Base-by-base conservation (phyloP, 2,329 filamentous ascomycete genomes). In the Grosmannia clavigera region DNA sequence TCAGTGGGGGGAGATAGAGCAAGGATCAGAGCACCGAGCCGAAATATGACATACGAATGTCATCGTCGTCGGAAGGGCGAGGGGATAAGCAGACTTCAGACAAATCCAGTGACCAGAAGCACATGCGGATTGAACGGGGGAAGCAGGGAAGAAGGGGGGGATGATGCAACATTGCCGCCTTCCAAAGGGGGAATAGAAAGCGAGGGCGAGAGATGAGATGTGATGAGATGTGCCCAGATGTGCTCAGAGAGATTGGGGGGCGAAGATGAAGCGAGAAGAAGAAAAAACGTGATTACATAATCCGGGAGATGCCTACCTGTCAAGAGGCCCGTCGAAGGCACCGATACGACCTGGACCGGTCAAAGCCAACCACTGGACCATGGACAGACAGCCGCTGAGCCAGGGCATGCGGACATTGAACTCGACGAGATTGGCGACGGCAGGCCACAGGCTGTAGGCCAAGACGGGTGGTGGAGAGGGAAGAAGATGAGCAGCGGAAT, bases 321-420 rank as follows among this genome's bases (percentile, higher is more conserved):
- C 92, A 73, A 96, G 76, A 71, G 85, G 80, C 64, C 90, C 86
- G 72, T 95, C 81, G 33, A 87, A 82, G 68, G 81, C 80, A 70
- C 88, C 90, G 65, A 95, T 73, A 73, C 75, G 81, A 68, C 90
- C 88, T 65, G 89, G 89, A 29, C 91, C 90, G 68, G 79, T 77
- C 68, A 92, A 74, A 68, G 85, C 80, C 66, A 84, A 79, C 78
- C 88, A 86, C 74, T 94, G 90, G 66, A 87, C 71, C 72, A 96
- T 81, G 61, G 88, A 87, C 62, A 94, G 71, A 66, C 82, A 76
- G 69, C 90, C 90, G 69, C 79, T 80, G 60, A 96, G 80, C 92
- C 92, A 97, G 64, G 92, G 92, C 90, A 96, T 95, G 72, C 90
- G 88, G 65, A 77, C 73, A 66, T 86, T 79, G 69, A 96, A 74